Base-by-base conservation (phyloP, 306 rosid genomes). In the Elaeagnus macrophylla region DNA sequence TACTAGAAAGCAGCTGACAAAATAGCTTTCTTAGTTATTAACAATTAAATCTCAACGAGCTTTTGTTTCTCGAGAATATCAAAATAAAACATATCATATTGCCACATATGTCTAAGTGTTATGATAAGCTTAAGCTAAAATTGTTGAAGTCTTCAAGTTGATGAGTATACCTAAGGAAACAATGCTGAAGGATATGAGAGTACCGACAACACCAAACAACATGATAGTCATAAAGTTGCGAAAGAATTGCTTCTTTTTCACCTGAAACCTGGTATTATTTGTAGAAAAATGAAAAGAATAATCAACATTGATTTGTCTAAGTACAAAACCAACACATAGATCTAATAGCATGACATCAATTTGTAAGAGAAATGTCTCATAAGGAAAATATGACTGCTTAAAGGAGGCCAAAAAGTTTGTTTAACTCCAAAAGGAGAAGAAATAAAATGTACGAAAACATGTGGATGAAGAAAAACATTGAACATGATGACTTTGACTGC, bases 211-310 rank as follows among this genome's bases (percentile, higher is more conserved):
- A 60, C 99, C 99, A 72, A 87, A 87, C 64, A 83, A 80, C 85
- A 87, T 77, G 57, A 93, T 87, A 6, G 96, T 93, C 75, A 83
- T 77, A 62, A 93, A 82, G 66, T 93, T 93, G 58, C 85, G 93
- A 40, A 93, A 87, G 72, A 93, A 93, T 32, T 87, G 96, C 73
- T 93, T 93, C 84, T 87, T 93, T 85, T 87, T 93, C 73, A 93
- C 95, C 72, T 77, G 95, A 75, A 93, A 93, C 87, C 99, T 93
- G 76, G n/a, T 49, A 50, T 4, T 8, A 59, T 51, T 38, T 25
- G 48, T 53, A 48, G 54, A 60, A 9, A 68, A 11, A 60, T 41
- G 18, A 78, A 56, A 38, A 56, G 66, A 36, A 46, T 32, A 35
- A 63, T 12, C 50, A 36, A 17, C 51, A 59, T 54, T 49, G 12